Conservation (phyloP, 2,329 filamentous ascomycete genomes). For the Talaromyces sp. region DNA sequence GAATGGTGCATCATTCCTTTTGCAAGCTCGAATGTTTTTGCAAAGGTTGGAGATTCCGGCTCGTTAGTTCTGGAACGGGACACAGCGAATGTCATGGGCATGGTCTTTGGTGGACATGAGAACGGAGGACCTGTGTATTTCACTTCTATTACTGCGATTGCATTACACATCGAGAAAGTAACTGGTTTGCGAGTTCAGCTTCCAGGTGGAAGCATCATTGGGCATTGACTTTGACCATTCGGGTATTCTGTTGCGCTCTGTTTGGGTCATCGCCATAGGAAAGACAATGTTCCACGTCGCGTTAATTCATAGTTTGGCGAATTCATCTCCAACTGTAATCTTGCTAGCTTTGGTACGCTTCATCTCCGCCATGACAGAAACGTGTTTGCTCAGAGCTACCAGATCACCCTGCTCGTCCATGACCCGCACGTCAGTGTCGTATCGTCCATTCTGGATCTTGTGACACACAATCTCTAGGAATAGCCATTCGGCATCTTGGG, state of each 20-base stretch:
- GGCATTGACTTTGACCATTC: background rate
- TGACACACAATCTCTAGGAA: constrained; percentile 7
- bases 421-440: constrained; percentile 12
- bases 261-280: background rate
- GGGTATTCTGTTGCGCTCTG: background rate
- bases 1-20: constrained; percentile 14
- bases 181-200: constrained; percentile 13
- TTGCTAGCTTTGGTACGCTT: constrained; percentile 13
- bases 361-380: constrained; percentile 12
- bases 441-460: constrained; percentile 15
- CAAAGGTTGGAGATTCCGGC: constrained; percentile 10
- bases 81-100: constrained; percentile 6
- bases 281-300: background rate
- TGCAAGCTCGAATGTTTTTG: background rate
- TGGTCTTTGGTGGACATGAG: constrained; percentile 11
- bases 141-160: constrained; percentile 15
- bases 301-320: constrained; percentile 6
- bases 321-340: constrained; percentile 12
- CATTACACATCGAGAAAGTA: background rate
- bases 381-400: constrained; percentile 13
- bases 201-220: constrained; percentile 1
- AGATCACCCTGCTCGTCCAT: constrained; percentile 15
- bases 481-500: constrained; percentile 16
- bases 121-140: constrained; percentile 12
- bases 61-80: constrained; percentile 9